A percentile compares a stretch with the other conserved stretches of the same genome.
phyloP scores from a whole-genome alignment of 352 stramenopile genomes.

The Phytophthora hybrid region DNA sequence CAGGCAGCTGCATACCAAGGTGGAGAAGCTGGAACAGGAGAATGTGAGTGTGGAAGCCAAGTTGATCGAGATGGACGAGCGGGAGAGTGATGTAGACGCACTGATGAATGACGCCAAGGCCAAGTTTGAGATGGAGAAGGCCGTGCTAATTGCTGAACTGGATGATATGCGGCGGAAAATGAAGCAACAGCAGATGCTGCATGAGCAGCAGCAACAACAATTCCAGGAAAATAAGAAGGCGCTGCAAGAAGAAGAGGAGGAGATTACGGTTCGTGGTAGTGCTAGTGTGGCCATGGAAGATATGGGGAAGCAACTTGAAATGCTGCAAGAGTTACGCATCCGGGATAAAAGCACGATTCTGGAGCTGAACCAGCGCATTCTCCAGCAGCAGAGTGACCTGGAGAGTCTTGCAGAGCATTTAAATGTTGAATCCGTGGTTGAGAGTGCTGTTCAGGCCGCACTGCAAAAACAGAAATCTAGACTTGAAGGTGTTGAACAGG shows the following conservation, averaged over 20 bases:
- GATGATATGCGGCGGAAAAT: conserved; percentile 52
- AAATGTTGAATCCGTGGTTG: conserved; percentile 43
- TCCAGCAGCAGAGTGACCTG: conserved; percentile 68
- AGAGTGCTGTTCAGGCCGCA: conserved; percentile 47
- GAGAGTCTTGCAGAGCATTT: conserved; percentile 67
- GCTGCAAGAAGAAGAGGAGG: conserved; percentile 12
- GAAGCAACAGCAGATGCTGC: conserved; percentile 44
- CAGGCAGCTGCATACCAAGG: conserved; percentile 59
- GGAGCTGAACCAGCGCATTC: conserved; percentile 62
- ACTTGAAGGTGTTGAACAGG: conserved; percentile 33
- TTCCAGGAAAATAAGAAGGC: conserved; percentile 24
- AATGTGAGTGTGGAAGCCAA: conserved; percentile 67
- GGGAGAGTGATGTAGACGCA: conserved; percentile 63
- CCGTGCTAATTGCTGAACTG: conserved; percentile 51
- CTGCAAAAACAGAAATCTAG: conserved; percentile 45
- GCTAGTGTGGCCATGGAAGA: conserved; percentile 39
- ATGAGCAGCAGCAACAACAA: conserved; percentile 50
- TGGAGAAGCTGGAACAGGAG: conserved; percentile 61
- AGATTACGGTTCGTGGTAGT: conserved; percentile 12
- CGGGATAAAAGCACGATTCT: conserved; percentile 67
- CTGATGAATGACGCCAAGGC: conserved; percentile 53
- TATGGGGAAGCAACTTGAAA: conserved; percentile 64
- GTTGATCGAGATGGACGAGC: conserved; percentile 81
- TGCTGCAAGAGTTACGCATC: conserved; percentile 75
- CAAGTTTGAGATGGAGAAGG: conserved; percentile 69